These are phyloP conservation scores for Penicillium polonicum DNA, from an alignment of 2,329 filamentous ascomycete species.

Conservation along the genomic window DNA sequence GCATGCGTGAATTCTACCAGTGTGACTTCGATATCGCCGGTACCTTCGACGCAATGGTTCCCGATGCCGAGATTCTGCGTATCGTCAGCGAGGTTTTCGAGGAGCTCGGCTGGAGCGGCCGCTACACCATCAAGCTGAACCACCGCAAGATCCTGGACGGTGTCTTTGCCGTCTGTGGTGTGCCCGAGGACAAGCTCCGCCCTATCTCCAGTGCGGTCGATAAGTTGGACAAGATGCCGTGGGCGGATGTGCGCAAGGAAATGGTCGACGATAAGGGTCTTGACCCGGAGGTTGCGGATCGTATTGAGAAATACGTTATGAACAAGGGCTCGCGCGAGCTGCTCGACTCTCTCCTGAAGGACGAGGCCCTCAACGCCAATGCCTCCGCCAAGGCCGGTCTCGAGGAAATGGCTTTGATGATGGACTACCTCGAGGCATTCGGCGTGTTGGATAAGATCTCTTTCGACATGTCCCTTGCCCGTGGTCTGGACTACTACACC, in stretches of 20 bases:
- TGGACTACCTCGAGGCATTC: slow-evolving; percentile 78
- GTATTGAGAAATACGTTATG: slow-evolving; percentile 81
- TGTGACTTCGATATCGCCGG: slow-evolving; percentile 97
- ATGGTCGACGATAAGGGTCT: slow-evolving; percentile 93
- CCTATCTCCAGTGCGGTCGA: slow-evolving; percentile 91
- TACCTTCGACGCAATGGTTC: slow-evolving; percentile 81
- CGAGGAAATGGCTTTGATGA: slow-evolving; percentile 75
- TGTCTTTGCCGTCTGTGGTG: slow-evolving; percentile 86
- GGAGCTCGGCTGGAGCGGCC: slow-evolving; percentile 68
- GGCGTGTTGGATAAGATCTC: slow-evolving; percentile 71
- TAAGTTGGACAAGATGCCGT: slow-evolving; percentile 90
- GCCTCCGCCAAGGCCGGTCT: slow-evolving; percentile 75
- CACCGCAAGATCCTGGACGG: slow-evolving; percentile 93
- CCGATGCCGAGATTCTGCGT: slow-evolving; percentile 83
- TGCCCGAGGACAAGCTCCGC: slow-evolving; percentile 81
- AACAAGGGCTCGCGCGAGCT: slow-evolving; percentile 73
- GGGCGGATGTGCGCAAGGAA: slow-evolving; percentile 85
- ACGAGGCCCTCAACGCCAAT: slow-evolving; percentile 69
- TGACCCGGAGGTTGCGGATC: slow-evolving; percentile 72
- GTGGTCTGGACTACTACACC: slow-evolving; percentile 91
- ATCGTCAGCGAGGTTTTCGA: slow-evolving; percentile 86
- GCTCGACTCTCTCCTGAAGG: slow-evolving; percentile 65
- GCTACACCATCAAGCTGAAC: slow-evolving; percentile 89
- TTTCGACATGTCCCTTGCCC: slow-evolving; percentile 85
- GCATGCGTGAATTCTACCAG: slow-evolving; percentile 96